Conservation (phyloP, 345 rosid genomes). For the Hypericum androsaemum region DNA sequence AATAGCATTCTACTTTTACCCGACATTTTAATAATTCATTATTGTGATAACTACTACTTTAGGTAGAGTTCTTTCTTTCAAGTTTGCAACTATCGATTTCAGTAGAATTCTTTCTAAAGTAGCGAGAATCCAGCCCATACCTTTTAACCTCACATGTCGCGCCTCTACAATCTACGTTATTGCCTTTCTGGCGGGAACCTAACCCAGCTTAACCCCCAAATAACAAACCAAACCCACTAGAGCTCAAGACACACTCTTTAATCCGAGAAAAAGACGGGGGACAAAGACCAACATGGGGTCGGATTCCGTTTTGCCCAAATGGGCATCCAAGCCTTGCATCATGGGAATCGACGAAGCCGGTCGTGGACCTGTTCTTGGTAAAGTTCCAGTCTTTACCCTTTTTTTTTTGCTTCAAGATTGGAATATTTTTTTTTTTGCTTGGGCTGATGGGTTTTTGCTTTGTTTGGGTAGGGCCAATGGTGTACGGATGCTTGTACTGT, state of each 20-base stretch:
- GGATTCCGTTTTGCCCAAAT: conserved; percentile 31
- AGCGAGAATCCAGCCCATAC: no score
- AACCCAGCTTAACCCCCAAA: not conserved
- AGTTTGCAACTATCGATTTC: no score
- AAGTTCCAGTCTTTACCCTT: not conserved
- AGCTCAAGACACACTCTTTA: not conserved
- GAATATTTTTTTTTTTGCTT: not conserved
- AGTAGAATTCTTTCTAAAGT: no score
- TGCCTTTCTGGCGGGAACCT: conserved; percentile 13
- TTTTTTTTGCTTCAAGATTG: not conserved
- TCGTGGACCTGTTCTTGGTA: conserved; percentile 87
- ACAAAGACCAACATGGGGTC: conserved; percentile 35
- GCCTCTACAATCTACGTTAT: not conserved
- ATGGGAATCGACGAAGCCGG: conserved; percentile 98
- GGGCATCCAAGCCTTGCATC: conserved; percentile 78
- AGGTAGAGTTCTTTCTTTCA: no score
- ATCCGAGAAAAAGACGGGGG: not conserved
- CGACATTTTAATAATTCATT: no score
- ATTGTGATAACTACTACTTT: no score
- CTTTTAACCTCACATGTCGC: no score
- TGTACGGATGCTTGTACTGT: conserved; percentile 89
- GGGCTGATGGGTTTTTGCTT: not conserved
- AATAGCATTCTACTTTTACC: no score
- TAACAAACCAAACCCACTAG: no score
- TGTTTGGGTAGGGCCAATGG: conserved; percentile 76